Percentiles rank a stretch among this genome's conserved stretches.
Conservation (phyloP, 73 alveolate genomes). For the Paramecium pentaurelia region DNA sequence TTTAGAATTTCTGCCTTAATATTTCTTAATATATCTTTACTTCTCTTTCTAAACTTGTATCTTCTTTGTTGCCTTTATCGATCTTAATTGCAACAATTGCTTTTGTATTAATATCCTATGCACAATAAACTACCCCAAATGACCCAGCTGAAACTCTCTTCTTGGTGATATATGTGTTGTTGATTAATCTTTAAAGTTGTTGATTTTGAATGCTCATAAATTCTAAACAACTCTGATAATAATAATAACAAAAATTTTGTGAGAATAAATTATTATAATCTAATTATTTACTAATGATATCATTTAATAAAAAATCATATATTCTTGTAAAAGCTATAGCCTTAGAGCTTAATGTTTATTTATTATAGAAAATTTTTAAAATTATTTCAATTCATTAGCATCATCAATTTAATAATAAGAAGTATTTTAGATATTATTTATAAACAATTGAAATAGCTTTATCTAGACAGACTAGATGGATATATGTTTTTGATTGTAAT, state of each 20-base stretch:
- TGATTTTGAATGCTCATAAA: neutral
- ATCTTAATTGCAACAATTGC: neutral
- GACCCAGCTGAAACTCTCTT: constrained; percentile 87
- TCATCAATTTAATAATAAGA: no score
- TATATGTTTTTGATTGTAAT: no score
- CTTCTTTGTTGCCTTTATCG: constrained; percentile 18
- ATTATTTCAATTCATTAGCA: neutral
- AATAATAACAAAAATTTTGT: neutral
- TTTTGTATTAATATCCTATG: constrained; percentile 44
- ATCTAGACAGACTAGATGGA: no score
- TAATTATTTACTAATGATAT: neutral
- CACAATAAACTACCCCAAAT: constrained; percentile 89
- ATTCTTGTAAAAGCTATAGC: no score
- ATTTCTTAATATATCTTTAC: neutral
- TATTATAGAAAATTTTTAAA: no score
- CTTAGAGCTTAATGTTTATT: no score
- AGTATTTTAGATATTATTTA: no score
- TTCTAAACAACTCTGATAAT: neutral
- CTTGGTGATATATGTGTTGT: constrained; percentile 28
- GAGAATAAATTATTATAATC: neutral
- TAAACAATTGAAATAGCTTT: no score
- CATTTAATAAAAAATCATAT: no score
- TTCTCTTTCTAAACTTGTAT: constrained; percentile 31
- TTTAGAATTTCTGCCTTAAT: constrained; percentile 48
- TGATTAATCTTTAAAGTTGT: neutral